Evolutionary conservation across 495 filamentous ascomycete genomes (phyloP), one percentile per base, ranked within the genome.

Genomic region (Neurospora sp.): DNA sequence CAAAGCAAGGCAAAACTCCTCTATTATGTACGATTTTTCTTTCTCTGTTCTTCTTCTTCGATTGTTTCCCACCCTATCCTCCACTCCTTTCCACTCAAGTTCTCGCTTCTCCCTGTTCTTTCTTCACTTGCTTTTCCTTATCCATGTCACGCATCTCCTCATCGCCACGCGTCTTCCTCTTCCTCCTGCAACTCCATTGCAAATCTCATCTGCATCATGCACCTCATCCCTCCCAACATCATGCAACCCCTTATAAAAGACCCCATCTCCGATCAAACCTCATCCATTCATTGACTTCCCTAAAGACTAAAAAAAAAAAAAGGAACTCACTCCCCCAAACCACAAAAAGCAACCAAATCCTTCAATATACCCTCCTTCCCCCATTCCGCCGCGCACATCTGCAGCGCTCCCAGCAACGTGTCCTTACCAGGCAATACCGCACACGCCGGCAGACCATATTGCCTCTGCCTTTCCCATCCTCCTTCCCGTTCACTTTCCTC

Each of bases 361-460:
- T 90, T 89, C 75, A 95, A 83, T 76, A 94, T 87, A 38, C 86
- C 71, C 79, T 84, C 79, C 87, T 86, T 81, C 85, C 86, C 74
- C 84, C 85, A 85, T 75, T 85, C 83, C 38, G 78, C 77, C 61
- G 83, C 81, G 74, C 85, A 83, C 78, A 91, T 90, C 75, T 89
- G 83, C 69, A 94, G 78, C 39, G 91, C 91, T 4, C 85, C 87
- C 20, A 94, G 86, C 70, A 96, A 82, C 77, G 84, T 91, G 72
- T 94, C 91, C 75, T 88, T 90, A 69, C 87, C 85, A 4, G 92
- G 92, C 16, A 94, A 77, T 3, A 91, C 88, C 12, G 53, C 53
- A 38, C 87, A 88, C 0, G 88, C 83, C 7, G 91, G 94, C 40
- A 93, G 81, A 9, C 81, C 82, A 18, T 77, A 75, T 16, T 75